These are phyloP conservation scores for Amphicarpaea edgeworthii DNA, from an alignment of 306 rosid genomes.

Conservation along the genomic window DNA sequence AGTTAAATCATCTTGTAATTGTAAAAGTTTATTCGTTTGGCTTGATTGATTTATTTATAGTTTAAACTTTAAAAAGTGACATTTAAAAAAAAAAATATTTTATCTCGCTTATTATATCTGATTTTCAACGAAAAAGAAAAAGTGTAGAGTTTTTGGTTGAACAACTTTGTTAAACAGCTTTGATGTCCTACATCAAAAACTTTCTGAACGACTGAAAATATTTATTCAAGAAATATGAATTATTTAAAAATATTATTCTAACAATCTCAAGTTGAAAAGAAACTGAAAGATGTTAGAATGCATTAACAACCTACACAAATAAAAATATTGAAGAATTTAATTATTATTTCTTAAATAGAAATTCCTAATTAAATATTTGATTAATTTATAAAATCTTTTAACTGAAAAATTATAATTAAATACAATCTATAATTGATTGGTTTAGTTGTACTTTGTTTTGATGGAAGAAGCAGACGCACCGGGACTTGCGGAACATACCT, in stretches of 20 bases:
- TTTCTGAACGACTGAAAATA: not conserved
- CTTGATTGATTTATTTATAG: not conserved
- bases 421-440: not conserved
- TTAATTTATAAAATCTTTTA: not conserved
- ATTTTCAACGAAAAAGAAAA: not conserved
- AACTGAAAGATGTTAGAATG: too few species aligned
- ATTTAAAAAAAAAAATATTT: too few species aligned
- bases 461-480: not conserved
- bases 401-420: not conserved
- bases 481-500: not conserved
- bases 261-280: not conserved
- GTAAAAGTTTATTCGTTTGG: not conserved
- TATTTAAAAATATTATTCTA: not conserved
- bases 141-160: not conserved
- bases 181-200: not conserved
- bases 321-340: too few species aligned
- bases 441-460: too few species aligned
- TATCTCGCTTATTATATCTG: not conserved
- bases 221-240: not conserved
- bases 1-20: not conserved
- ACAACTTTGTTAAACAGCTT: not conserved
- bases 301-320: too few species aligned
- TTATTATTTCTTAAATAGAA: too few species aligned
- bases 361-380: not conserved
- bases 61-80: not conserved